Evolutionary conservation across 1,284 basidiomycete genomes (phyloP).

Genomic region (Rhizoctonia solani): DNA sequence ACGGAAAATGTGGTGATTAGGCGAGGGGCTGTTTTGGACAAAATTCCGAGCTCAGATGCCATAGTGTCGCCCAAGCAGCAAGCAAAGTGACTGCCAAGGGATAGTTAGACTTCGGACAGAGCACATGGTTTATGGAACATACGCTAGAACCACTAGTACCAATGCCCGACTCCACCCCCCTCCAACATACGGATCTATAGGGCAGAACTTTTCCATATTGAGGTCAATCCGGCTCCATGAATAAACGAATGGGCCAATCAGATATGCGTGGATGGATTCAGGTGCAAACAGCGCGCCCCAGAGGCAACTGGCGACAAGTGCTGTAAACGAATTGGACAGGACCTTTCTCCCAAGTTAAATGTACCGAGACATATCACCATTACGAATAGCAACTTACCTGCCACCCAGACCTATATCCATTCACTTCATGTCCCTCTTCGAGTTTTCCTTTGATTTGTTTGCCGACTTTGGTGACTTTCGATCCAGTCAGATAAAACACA

Average conservation of each 20-base stretch:
- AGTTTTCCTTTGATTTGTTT: slow-evolving; percentile 70
- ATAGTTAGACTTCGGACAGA: neutral
- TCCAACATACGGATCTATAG: slow-evolving; percentile 47
- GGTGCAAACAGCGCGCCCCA: slow-evolving; percentile 66
- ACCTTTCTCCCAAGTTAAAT: slow-evolving; percentile 50
- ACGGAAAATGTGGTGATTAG: slow-evolving; percentile 72
- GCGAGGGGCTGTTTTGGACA: slow-evolving; percentile 64
- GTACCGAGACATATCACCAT: neutral
- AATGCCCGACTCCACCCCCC: slow-evolving; percentile 61
- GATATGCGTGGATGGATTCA: slow-evolving; percentile 40
- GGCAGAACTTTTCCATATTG: slow-evolving; percentile 55
- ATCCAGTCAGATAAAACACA: slow-evolving; percentile 81
- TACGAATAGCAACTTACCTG: slow-evolving; percentile 54
- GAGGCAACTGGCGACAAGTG: slow-evolving; percentile 61
- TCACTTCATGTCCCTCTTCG: slow-evolving; percentile 76
- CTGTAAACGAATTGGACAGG: slow-evolving; percentile 76
- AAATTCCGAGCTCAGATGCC: slow-evolving; percentile 82
- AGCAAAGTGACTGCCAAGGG: slow-evolving; percentile 68
- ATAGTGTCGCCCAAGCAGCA: slow-evolving; percentile 85
- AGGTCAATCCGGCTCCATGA: slow-evolving; percentile 40
- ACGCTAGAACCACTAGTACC: slow-evolving; percentile 73
- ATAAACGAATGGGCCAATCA: slow-evolving; percentile 39
- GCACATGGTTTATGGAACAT: slow-evolving; percentile 43
- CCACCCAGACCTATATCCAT: slow-evolving; percentile 67
- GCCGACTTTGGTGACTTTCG: slow-evolving; percentile 83